Evolutionary conservation across 768 basidiomycete species (phyloP).

Genomic region (Podaxis sp.): DNA sequence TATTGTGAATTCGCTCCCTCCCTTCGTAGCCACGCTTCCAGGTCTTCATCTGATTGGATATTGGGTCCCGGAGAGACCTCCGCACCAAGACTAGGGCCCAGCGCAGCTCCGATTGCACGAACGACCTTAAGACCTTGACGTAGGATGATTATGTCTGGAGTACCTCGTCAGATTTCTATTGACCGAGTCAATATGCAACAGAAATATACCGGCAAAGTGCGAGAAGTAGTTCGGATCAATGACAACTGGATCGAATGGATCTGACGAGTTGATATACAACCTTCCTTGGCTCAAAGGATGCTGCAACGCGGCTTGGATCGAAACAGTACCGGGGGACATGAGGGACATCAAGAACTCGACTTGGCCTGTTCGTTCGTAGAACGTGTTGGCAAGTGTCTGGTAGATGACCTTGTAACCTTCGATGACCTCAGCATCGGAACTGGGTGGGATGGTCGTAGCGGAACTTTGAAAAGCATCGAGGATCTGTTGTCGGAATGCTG

Average conservation of each 20-base stretch:
- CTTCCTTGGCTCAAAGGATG: slow-evolving; percentile 66
- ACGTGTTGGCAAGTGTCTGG: slow-evolving; percentile 36
- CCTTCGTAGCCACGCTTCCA: slow-evolving; percentile 50
- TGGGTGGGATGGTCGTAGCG: slow-evolving; percentile 39
- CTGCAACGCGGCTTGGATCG: slow-evolving; percentile 64
- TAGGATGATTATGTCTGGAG: slow-evolving; percentile 43
- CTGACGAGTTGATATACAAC: slow-evolving; percentile 59
- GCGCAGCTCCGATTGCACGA: slow-evolving; percentile 51
- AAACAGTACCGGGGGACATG: slow-evolving; percentile 34
- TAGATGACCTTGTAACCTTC: slow-evolving; percentile 57
- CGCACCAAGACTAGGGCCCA: slow-evolving; percentile 38
- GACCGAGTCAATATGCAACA: background rate
- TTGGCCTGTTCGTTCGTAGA: slow-evolving; percentile 46
- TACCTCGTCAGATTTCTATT: background rate
- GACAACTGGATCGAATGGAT: slow-evolving; percentile 57
- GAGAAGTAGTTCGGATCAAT: slow-evolving; percentile 70
- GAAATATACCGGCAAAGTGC: slow-evolving; percentile 44
- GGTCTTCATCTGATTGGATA: slow-evolving; percentile 51
- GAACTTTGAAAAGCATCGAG: slow-evolving; percentile 28
- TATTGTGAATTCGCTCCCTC: slow-evolving; percentile 48
- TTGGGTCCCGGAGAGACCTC: slow-evolving; percentile 24
- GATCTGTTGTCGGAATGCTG: slow-evolving; percentile 21
- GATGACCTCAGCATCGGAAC: slow-evolving; percentile 42
- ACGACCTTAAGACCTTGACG: slow-evolving; percentile 64
- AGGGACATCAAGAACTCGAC: slow-evolving; percentile 53